These are phyloP conservation scores for Cryptococcus amylolentus DNA, from an alignment of 1,284 basidiomycete genomes.

Conservation along the genomic window DNA sequence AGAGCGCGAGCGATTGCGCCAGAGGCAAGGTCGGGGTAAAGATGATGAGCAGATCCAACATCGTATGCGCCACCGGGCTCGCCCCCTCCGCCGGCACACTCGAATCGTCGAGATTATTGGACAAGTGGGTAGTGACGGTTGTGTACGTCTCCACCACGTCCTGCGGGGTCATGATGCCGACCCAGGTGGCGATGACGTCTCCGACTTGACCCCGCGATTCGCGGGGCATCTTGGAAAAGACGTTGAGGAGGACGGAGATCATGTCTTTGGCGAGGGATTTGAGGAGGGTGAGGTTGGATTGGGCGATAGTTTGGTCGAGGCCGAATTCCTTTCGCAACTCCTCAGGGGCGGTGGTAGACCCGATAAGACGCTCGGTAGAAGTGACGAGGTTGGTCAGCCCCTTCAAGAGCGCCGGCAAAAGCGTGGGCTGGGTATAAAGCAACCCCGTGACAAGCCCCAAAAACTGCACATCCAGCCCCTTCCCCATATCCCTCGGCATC, in stretches of 20 bases:
- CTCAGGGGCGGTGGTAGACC: conserved; percentile 52
- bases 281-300: conserved; percentile 69
- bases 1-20: conserved; percentile 61
- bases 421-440: conserved; percentile 79
- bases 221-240: conserved; percentile 79
- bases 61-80: conserved; percentile 64
- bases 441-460: conserved; percentile 86
- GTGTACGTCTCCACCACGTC: conserved; percentile 75
- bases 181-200: conserved; percentile 83
- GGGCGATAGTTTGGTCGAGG: conserved; percentile 59
- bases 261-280: conserved; percentile 81
- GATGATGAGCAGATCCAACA: conserved; percentile 84
- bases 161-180: conserved; percentile 71
- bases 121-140: conserved; percentile 75
- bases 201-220: conserved; percentile 80
- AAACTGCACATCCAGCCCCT: conserved; percentile 71
- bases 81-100: conserved; percentile 40
- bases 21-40: conserved; percentile 73
- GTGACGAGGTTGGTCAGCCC: conserved; percentile 78
- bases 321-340: conserved; percentile 55
- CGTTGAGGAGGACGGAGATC: conserved; percentile 91
- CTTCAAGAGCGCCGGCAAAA: conserved; percentile 76
- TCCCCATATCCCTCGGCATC: conserved; percentile 72
- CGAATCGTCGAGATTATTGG: conserved; percentile 60
- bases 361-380: conserved; percentile 53